These are phyloP conservation scores for Thermomucor indicae-seudaticae DNA, from an alignment of 371 early-diverging fungal genomes.

Conservation along the genomic window DNA sequence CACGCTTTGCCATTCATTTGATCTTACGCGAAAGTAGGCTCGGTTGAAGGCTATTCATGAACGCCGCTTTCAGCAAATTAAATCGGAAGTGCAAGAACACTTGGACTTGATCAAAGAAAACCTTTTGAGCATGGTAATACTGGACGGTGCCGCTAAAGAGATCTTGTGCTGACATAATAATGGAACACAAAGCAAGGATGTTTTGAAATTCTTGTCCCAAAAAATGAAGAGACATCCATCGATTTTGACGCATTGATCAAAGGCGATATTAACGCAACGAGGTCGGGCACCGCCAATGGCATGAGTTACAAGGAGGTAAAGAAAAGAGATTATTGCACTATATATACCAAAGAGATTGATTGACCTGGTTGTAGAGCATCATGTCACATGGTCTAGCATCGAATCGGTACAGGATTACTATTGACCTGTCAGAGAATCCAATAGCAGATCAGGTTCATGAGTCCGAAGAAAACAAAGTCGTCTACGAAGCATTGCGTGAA, in stretches of 20 bases:
- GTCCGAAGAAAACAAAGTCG: conserved; percentile 49
- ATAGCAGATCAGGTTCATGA: conserved; percentile 51
- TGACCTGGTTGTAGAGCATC: conserved; percentile 13
- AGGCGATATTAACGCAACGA: conserved; percentile 12
- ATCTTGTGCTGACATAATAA: background rate
- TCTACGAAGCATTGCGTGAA: conserved; percentile 64
- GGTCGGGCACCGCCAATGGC: background rate
- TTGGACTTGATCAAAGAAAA: conserved; percentile 48
- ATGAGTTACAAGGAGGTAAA: conserved; percentile 23
- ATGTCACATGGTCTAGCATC: conserved; percentile 57
- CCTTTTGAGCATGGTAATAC: conserved; percentile 42
- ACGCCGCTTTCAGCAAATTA: conserved; percentile 36
- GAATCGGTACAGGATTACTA: conserved; percentile 55
- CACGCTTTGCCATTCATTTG: background rate
- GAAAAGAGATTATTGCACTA: background rate
- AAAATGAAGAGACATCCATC: conserved; percentile 13
- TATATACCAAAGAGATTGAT: background rate
- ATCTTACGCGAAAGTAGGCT: conserved; percentile 11
- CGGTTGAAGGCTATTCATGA: conserved; percentile 35
- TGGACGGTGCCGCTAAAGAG: background rate
- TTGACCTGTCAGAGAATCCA: conserved; percentile 48
- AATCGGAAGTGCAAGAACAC: conserved; percentile 37
- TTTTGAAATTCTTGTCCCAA: conserved; percentile 59
- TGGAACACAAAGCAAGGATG: conserved; percentile 30
- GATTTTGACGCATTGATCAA: conserved; percentile 33